Conservation (phyloP, 305 asterid genomes). For the Fraxinus nigra region DNA sequence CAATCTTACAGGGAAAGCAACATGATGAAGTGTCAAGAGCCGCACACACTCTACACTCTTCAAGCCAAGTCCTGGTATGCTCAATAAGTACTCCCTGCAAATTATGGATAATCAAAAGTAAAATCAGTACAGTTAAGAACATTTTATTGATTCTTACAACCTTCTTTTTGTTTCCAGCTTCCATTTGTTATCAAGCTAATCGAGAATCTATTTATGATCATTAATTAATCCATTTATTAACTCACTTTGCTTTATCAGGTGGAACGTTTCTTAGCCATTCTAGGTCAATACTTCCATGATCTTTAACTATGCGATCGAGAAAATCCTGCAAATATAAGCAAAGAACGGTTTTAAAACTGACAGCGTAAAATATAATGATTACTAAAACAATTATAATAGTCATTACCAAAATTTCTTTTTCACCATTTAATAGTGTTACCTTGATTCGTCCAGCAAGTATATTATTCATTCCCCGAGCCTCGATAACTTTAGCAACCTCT, state of each 20-base stretch:
- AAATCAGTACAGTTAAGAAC: not conserved
- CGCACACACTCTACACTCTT: conserved; percentile 72
- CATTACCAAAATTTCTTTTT: not conserved
- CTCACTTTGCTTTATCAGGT: conserved; percentile 43
- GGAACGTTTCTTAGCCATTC: conserved; percentile 69
- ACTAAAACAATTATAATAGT: not conserved
- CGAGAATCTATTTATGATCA: not conserved
- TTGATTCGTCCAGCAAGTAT: conserved; percentile 48
- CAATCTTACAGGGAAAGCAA: conserved; percentile 59
- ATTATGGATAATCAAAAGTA: not conserved
- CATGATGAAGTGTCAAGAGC: conserved; percentile 51
- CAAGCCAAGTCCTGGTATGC: conserved; percentile 54
- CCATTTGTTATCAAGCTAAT: not conserved
- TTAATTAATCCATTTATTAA: not conserved
- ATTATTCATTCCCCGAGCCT: conserved; percentile 45
- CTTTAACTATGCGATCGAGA: conserved; percentile 38
- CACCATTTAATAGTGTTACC: conserved; percentile 27
- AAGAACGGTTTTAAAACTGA: not conserved
- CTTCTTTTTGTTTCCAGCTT: not conserved
- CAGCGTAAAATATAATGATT: not conserved
- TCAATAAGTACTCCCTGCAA: conserved; percentile 50
- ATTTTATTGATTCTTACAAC: not conserved
- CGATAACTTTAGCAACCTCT: conserved; percentile 33
- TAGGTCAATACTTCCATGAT: conserved; percentile 57
- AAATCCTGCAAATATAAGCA: conserved; percentile 36